Percentiles rank a stretch among this genome's conserved stretches.
phyloP scores from a whole-genome alignment of 305 asterid genomes.

The Solanum hybrid region DNA sequence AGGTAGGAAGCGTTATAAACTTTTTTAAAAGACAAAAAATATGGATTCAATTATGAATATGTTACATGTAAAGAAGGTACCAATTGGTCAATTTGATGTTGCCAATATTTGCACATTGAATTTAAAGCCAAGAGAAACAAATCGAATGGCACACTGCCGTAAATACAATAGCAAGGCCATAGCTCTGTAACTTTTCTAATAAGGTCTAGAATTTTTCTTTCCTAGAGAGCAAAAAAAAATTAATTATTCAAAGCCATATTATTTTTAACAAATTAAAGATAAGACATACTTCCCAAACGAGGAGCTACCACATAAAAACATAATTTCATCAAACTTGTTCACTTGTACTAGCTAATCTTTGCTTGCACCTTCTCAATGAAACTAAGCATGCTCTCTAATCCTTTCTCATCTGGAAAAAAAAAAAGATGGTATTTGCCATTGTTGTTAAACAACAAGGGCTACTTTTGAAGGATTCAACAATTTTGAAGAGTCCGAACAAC shows the following conservation, averaged over 20 bases:
- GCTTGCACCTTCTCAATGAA: slow-evolving; percentile 55
- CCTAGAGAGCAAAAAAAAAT: no score
- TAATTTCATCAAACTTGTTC: neutral
- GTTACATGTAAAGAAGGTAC: neutral
- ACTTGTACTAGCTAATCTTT: slow-evolving; percentile 15
- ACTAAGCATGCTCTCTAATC: slow-evolving; percentile 52
- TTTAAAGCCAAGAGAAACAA: neutral
- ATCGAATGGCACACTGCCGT: neutral
- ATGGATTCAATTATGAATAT: neutral
- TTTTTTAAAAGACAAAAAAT: neutral
- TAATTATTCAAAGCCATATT: neutral
- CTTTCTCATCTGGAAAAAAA: slow-evolving; percentile 42
- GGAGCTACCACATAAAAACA: neutral
- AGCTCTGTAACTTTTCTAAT: neutral
- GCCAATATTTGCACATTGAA: neutral
- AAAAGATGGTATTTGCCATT: neutral
- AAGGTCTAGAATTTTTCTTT: neutral
- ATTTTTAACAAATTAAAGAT: neutral
- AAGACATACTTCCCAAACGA: neutral
- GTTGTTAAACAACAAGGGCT: neutral
- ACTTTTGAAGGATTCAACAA: neutral
- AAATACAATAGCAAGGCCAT: neutral
- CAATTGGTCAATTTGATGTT: neutral
- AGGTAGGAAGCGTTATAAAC: neutral
- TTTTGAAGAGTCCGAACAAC: neutral